Evolutionary conservation across 306 rosid species (phyloP), one percentile per base, ranked within the genome.

Genomic region (Sindora glabra): DNA sequence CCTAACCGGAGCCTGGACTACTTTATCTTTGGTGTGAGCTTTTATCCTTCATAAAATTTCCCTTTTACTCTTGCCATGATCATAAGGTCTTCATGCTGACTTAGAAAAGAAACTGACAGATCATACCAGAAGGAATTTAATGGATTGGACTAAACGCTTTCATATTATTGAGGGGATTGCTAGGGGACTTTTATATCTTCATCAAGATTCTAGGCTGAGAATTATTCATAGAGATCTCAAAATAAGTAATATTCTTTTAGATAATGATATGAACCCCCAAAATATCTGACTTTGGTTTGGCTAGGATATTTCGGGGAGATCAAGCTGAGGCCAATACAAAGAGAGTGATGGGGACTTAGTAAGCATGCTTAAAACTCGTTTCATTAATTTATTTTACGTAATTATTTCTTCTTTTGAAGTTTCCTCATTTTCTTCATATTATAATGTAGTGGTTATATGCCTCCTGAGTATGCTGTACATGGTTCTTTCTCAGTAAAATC

Each of bases 1-100:
- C 61, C 61, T 7, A 55, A 55, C 46, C 18, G 37, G 22, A 60
- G 66, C 40, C 18, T 60, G 54, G 54, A 60, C 37, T 48, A 10
- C 37, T 63, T 36, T 25, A 22, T 63, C 13, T 56, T 56, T 9
- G 69, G 69, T 63, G 38, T 5, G 38, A 5, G 10, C 10, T 5
- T 33, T 5, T 5, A 5, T 5, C 5, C 38, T 33, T 10, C 10
- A 10, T 33, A 33, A 10, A 33, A 5, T 5, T 33, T 5, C 10
- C 10, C 7, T 5, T 33, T 5, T 33, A 5, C 38, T 5, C 38
- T 10, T 5, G 5, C 10, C 7, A 5, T 33, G 10, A 10, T 33
- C 5, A 33, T 33, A 5, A 33, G 10, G 38, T 33, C 10, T 33
- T 33, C 38, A 33, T 33, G 7, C 10, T 33, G 7, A 33, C 10